Percentiles rank a stretch among this genome's conserved stretches.
Conservation (phyloP, 495 filamentous ascomycete genomes). For the Penicillium chermesinum region DNA sequence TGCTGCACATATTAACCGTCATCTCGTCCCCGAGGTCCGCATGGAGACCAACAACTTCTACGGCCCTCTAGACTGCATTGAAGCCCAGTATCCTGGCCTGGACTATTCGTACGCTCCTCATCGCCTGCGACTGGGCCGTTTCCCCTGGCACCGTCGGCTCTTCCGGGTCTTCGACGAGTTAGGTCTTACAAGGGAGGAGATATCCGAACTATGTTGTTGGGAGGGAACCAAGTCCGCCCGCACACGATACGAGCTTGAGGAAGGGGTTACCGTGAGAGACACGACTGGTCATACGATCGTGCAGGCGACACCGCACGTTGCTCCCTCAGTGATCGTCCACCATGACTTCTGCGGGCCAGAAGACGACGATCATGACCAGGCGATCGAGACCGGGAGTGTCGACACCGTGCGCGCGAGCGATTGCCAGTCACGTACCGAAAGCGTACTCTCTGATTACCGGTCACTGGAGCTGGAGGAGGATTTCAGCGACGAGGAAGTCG, state of each 20-base stretch:
- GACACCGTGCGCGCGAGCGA: conserved; percentile 23
- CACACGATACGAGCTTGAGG: conserved; percentile 75
- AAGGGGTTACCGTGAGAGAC: conserved; percentile 65
- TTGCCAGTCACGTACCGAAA: conserved; percentile 13
- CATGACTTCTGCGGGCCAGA: conserved; percentile 29
- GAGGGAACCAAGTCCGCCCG: conserved; percentile 90
- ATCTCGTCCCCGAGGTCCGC: conserved; percentile 85
- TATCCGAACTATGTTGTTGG: conserved; percentile 77
- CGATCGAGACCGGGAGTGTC: conserved; percentile 19
- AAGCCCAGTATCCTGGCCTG: conserved; percentile 86
- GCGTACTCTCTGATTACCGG: conserved; percentile 20
- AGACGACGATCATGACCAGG: conserved; percentile 29
- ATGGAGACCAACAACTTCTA: conserved; percentile 82
- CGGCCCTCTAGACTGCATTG: conserved; percentile 74
- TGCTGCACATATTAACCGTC: conserved; percentile 52
- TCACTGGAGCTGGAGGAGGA: conserved; percentile 48
- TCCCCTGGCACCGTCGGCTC: conserved; percentile 71
- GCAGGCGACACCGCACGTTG: conserved; percentile 28
- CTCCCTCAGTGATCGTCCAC: conserved; percentile 24
- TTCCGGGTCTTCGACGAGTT: conserved; percentile 80
- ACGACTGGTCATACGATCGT: conserved; percentile 69
- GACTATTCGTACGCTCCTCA: conserved; percentile 80
- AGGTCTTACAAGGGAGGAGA: conserved; percentile 69
- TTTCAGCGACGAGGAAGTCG: conserved; percentile 60
- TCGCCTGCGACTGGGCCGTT: conserved; percentile 77